Percentiles rank a stretch among this genome's conserved stretches.
Evolutionary conservation across 2,329 filamentous ascomycete species (phyloP).

Genomic region (Fusarium chuoi): DNA sequence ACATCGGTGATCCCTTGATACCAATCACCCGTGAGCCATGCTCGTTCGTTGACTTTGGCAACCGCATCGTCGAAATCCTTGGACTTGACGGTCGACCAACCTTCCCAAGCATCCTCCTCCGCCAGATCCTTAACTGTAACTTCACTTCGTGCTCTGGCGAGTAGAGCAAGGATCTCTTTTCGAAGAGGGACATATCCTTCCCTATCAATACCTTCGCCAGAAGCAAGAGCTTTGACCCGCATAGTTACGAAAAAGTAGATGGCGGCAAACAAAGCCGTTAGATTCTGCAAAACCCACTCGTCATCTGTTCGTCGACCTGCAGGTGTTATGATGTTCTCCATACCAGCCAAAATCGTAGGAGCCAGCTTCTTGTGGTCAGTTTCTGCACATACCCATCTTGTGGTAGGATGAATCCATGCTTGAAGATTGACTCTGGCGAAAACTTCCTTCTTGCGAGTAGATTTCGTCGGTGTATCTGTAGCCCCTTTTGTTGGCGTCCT

Average conservation of each 20-base stretch:
- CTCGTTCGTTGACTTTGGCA: constrained; percentile 63
- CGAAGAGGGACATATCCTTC: constrained; percentile 58
- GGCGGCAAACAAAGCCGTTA: constrained; percentile 67
- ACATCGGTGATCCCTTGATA: constrained; percentile 68
- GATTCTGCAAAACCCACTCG: constrained; percentile 59
- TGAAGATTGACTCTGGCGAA: constrained; percentile 56
- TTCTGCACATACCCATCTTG: constrained; percentile 71
- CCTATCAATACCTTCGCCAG: constrained; percentile 52
- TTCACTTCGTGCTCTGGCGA: constrained; percentile 55
- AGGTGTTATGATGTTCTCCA: constrained; percentile 65
- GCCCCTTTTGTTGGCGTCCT: constrained; percentile 49
- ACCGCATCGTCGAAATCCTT: constrained; percentile 72
- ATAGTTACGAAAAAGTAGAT: constrained; percentile 70
- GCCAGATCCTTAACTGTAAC: constrained; percentile 51
- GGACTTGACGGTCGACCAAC: constrained; percentile 60
- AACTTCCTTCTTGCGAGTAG: constrained; percentile 48
- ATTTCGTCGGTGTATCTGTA: constrained; percentile 55
- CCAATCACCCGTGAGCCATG: constrained; percentile 73
- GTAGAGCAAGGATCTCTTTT: constrained; percentile 58
- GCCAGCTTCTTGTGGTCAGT: constrained; percentile 70
- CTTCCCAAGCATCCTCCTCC: constrained; percentile 63
- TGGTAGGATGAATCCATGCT: constrained; percentile 75
- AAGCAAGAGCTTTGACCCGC: constrained; percentile 56
- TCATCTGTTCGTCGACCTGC: constrained; percentile 58
- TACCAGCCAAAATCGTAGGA: constrained; percentile 79